Evolutionary conservation across 78 protist genomes (phyloP).

Genomic region (Chrysochromulina tobinii): DNA sequence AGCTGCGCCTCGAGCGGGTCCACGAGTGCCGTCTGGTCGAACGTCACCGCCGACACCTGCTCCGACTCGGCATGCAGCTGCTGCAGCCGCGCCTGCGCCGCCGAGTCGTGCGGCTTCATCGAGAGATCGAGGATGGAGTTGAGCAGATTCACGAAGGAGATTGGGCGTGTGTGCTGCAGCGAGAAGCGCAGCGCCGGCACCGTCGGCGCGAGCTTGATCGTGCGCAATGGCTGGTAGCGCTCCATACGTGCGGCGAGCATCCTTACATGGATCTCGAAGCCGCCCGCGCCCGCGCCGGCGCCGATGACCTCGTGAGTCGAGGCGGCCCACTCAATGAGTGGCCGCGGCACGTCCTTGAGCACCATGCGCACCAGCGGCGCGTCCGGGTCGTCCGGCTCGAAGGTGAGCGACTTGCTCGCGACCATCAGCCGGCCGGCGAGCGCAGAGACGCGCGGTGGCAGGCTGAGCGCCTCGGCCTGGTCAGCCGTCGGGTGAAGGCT

Average conservation of each 20-base stretch:
- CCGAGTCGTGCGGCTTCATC: too few species aligned
- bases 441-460: too few species aligned
- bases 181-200: background rate
- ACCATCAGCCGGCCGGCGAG: background rate
- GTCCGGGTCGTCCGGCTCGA: background rate
- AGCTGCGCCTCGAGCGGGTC: constrained; percentile 3
- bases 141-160: background rate
- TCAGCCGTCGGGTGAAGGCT: too few species aligned
- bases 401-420: background rate
- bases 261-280: too few species aligned
- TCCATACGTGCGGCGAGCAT: too few species aligned
- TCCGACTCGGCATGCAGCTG: too few species aligned
- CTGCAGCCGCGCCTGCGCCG: too few species aligned
- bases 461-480: too few species aligned
- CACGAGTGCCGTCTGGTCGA: background rate
- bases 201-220: background rate
- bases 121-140: too few species aligned
- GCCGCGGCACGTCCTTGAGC: background rate
- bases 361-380: background rate
- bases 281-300: background rate
- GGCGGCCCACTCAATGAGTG: background rate
- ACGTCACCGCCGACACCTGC: background rate
- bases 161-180: background rate
- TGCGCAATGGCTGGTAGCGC: background rate
- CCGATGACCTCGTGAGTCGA: background rate